phyloP scores from a whole-genome alignment of 2,329 filamentous ascomycete species.

The Fonsecaea pugnacius region DNA sequence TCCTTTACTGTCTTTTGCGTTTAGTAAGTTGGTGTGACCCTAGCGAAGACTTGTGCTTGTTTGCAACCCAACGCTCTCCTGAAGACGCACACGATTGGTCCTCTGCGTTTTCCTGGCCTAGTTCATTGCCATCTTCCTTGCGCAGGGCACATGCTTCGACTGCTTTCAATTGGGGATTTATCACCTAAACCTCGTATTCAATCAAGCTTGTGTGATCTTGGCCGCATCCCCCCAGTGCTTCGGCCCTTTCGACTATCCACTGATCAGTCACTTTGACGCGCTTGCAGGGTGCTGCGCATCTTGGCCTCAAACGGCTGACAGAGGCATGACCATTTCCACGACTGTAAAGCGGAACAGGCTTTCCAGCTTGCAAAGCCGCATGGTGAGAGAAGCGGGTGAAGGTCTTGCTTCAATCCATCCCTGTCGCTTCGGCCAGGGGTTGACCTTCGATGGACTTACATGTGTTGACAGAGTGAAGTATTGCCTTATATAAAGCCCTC shows the following conservation, averaged over 20 bases:
- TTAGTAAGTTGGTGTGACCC: not conserved
- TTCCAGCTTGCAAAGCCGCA: not conserved
- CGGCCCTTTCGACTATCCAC: not conserved
- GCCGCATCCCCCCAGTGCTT: conserved; percentile 2
- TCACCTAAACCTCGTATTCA: conserved; percentile 8
- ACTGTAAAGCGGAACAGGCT: conserved; percentile 4
- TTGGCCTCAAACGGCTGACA: conserved; percentile 20
- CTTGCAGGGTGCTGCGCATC: conserved; percentile 5
- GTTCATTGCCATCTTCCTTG: not conserved
- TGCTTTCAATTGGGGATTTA: not conserved
- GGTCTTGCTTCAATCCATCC: not conserved
- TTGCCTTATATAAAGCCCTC: not conserved
- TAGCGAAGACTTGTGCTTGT: not conserved
- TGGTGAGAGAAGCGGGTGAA: not conserved
- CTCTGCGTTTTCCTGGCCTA: not conserved
- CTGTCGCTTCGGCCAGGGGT: not conserved
- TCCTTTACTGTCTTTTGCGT: not conserved
- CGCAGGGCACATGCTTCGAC: not conserved
- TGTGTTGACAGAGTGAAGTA: not conserved
- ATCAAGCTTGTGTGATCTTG: conserved; percentile 12
- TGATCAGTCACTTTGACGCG: not conserved
- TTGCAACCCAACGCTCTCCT: not conserved
- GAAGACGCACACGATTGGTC: not conserved
- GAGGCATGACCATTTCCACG: conserved; percentile 9
- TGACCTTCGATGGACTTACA: not conserved